Evolutionary conservation across 202 grass and related monocot species (phyloP), one percentile per base, ranked within the genome.

Genomic region (Brachypodium distachyon): DNA sequence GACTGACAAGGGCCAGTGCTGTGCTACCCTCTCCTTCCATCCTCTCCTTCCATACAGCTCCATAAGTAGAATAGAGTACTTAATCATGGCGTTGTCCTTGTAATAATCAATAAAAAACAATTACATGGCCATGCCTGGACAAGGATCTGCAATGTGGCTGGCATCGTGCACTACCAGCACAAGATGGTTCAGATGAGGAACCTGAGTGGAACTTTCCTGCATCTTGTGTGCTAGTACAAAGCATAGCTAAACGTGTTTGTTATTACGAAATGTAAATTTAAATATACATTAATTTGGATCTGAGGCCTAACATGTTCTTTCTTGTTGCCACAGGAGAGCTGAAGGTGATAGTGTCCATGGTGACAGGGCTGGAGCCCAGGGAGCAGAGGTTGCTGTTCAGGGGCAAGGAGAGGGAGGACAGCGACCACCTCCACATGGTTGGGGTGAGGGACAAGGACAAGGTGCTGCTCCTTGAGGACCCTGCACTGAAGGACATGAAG

Each of bases 321-420:
- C 5, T 2, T 0, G 1, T 47, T 39, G 22, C 34, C 85, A 33
- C 87, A 99, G 96, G 89, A 3, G 92, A 99, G 72, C 83, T 99
- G 75, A 96, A 99, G 55, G 60, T 87, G 62, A 61, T 88, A 11
- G 39, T 96, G 39, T 88, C 89, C 62, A 85, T 96, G 87, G 72
- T 85, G 78, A 93, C 92, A 28, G 92, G 96, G 27, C 71, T 99
- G 5, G 89, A 96, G 77, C 89, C 96, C 8, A 85, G 64, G 77
- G 96, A 96, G 83, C 96, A 99, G 85, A 93, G 96, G 87, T 78
- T 99, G 50, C 37, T 99, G 21, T 99, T 99, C 77, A 95, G 75
- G 70, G 96, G 96, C n/a, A 99, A 96, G 61, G 96, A 99, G 85
- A 96, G 85, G 79, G 92, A 99, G 58, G 92, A 99, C 76, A 72